Percentiles rank a stretch among this genome's conserved stretches.
Evolutionary conservation across 441 rosid genomes (phyloP).

Genomic region (Biscutella laevigata): DNA sequence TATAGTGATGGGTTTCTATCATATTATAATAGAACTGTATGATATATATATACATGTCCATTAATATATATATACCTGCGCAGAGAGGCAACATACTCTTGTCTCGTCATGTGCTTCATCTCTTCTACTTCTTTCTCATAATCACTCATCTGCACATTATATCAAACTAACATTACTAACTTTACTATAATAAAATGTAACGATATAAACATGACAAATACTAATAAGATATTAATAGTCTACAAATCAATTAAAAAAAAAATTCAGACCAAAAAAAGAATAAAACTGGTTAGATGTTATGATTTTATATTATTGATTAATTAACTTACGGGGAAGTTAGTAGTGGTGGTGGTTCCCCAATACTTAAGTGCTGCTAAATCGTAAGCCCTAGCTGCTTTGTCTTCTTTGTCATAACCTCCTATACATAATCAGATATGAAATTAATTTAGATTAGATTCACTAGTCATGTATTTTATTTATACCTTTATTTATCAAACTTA

Average conservation of each 20-base stretch:
- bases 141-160: constrained; percentile 34
- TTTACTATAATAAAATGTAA: neutral
- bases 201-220: neutral
- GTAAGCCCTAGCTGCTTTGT: constrained; percentile 68
- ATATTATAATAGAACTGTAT: neutral
- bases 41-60: neutral
- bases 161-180: neutral
- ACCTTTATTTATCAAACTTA: neutral
- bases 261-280: neutral
- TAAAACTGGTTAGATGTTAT: neutral
- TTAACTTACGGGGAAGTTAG: constrained; percentile 52
- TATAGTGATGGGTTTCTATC: constrained; percentile 5
- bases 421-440: constrained; percentile 9
- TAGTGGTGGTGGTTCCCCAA: constrained; percentile 65
- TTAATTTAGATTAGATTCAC: neutral
- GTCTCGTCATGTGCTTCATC: constrained; percentile 73
- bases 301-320: neutral
- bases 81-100: constrained; percentile 66
- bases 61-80: constrained; percentile 55
- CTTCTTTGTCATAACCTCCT: constrained; percentile 82
- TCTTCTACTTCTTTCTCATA: constrained; percentile 62
- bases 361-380: constrained; percentile 69
- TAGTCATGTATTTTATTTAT: neutral
- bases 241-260: neutral
- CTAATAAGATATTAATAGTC: neutral